Conservation (phyloP, 352 stramenopile species). For the Halophytophthora polymorphica region DNA sequence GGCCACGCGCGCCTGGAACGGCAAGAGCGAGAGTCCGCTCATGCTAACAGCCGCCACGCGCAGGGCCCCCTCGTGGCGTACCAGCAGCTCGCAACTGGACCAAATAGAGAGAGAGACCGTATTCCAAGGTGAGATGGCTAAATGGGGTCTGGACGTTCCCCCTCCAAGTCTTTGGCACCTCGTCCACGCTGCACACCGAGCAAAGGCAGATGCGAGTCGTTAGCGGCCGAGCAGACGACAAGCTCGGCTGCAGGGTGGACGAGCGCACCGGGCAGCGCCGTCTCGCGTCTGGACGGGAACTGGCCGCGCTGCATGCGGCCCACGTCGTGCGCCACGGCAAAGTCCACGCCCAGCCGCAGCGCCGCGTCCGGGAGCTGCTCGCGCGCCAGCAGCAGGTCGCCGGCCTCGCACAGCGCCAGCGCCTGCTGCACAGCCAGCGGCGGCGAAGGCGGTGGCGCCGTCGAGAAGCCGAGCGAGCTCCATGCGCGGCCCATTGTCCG, state of each 20-base stretch:
- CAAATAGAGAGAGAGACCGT: neutral
- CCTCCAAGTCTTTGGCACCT: neutral
- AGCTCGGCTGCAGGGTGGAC: neutral
- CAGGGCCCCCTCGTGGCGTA: constrained; percentile 25
- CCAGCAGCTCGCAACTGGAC: constrained; percentile 26
- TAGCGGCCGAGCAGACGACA: neutral
- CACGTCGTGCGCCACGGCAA: constrained; percentile 44
- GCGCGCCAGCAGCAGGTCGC: constrained; percentile 51
- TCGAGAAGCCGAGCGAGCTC: constrained; percentile 9
- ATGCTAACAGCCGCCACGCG: constrained; percentile 12
- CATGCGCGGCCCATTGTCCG: constrained; percentile 18
- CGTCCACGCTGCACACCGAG: neutral
- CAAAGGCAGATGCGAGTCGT: constrained; percentile 4
- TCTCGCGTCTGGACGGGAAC: constrained; percentile 45
- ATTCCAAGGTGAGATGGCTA: neutral
- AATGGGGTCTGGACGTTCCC: neutral
- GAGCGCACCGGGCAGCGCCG: constrained; percentile 37
- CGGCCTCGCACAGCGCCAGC: constrained; percentile 49
- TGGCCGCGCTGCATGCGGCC: constrained; percentile 39
- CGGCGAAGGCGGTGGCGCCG: constrained; percentile 1
- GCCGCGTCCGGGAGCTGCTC: constrained; percentile 33
- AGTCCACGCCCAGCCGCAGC: constrained; percentile 37
- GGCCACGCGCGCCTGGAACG: constrained; percentile 21
- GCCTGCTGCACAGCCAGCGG: constrained; percentile 29
- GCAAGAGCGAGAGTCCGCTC: constrained; percentile 23